These are phyloP conservation scores for Fusarium marasasianum DNA, from an alignment of 2,329 filamentous ascomycete species.

Conservation along the genomic window DNA sequence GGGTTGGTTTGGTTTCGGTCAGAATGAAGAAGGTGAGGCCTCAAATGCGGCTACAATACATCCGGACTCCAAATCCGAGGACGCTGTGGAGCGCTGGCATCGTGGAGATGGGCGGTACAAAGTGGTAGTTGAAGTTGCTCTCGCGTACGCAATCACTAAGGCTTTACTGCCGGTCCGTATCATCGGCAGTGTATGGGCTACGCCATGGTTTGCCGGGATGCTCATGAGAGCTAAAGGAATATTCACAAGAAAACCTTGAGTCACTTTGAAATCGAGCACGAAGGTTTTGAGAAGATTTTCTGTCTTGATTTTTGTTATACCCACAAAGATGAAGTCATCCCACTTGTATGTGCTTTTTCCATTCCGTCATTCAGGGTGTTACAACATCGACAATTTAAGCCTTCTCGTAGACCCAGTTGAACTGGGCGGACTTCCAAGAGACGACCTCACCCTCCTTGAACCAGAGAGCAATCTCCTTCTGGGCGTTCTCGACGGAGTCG, in stretches of 20 bases:
- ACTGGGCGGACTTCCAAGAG: slow-evolving; percentile 83
- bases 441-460: slow-evolving; percentile 90
- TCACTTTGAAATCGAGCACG: slow-evolving; percentile 2
- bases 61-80: slow-evolving; percentile 34
- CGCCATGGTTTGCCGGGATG: slow-evolving; percentile 87
- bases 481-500: slow-evolving; percentile 96
- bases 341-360: slow-evolving; percentile 37
- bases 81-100: slow-evolving; percentile 50
- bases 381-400: slow-evolving; percentile 51
- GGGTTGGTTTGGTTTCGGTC: slow-evolving; percentile 78
- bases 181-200: slow-evolving; percentile 82
- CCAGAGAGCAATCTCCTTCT: slow-evolving; percentile 99
- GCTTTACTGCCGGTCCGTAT: slow-evolving; percentile 81
- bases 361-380: slow-evolving; percentile 36
- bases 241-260: slow-evolving; percentile 44
- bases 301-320: slow-evolving; percentile 38
- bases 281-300: slow-evolving; percentile 35
- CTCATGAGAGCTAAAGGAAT: slow-evolving; percentile 56
- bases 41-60: neutral
- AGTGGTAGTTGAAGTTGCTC: slow-evolving; percentile 76
- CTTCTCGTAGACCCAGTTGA: slow-evolving; percentile 99
- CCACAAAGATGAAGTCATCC: slow-evolving; percentile 37
- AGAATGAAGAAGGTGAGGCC: slow-evolving; percentile 39
- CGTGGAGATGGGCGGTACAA: slow-evolving; percentile 59
- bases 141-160: slow-evolving; percentile 93